phyloP scores from a whole-genome alignment of 495 filamentous ascomycete genomes.

The Jackrogersella multiformis region DNA sequence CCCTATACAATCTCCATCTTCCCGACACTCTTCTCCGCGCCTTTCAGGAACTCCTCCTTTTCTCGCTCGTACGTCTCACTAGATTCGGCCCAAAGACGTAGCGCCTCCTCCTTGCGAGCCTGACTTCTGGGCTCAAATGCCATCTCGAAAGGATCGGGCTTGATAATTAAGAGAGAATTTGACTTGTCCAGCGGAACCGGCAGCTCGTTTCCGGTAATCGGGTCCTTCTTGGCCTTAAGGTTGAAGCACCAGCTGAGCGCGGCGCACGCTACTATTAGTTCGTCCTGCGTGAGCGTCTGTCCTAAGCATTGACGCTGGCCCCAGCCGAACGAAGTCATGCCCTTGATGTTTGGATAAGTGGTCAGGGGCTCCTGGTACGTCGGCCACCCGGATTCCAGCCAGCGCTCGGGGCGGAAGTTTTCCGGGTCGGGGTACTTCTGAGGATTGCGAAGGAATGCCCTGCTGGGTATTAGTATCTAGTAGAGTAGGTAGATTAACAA shows the following conservation, averaged over 20 bases:
- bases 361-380: conserved; percentile 62
- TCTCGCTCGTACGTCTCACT: conserved; percentile 37
- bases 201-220: conserved; percentile 45
- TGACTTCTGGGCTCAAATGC: conserved; percentile 52
- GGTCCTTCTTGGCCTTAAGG: conserved; percentile 50
- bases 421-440: conserved; percentile 61
- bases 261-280: conserved; percentile 56
- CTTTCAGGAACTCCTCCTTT: conserved; percentile 42
- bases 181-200: conserved; percentile 54
- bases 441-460: conserved; percentile 56
- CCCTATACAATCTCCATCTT: conserved; percentile 21
- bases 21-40: background rate
- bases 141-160: conserved; percentile 56
- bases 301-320: conserved; percentile 70
- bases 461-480: conserved; percentile 29
- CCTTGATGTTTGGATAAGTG: conserved; percentile 55
- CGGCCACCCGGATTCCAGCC: conserved; percentile 59
- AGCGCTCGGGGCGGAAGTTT: conserved; percentile 61
- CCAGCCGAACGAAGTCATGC: conserved; percentile 64
- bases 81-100: conserved; percentile 43
- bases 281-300: conserved; percentile 63
- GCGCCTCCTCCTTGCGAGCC: conserved; percentile 42
- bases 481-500: background rate
- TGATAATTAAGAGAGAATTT: conserved; percentile 55
- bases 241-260: conserved; percentile 60